Evolutionary conservation across 2,329 filamentous ascomycete species (phyloP), one percentile per base, ranked within the genome.

Genomic region (Penicillium sp.): DNA sequence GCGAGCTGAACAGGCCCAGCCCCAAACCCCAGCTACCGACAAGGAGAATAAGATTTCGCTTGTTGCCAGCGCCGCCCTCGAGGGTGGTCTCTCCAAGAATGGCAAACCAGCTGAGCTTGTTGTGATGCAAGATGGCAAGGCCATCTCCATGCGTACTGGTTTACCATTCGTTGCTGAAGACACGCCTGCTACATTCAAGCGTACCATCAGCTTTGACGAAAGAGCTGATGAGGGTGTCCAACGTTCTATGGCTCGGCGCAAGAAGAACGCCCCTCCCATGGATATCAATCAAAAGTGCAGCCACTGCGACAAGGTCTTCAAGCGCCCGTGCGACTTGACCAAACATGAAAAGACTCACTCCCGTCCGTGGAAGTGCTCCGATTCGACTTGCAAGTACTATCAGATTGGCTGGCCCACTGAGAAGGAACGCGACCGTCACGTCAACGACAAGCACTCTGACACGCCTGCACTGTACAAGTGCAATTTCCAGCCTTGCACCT

Each of bases 281-380:
- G 89, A 96, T 74, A 86, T 93, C 49, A 87, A 90, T 48, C 89
- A 93, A 77, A 86, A 86, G 67, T 96, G 91, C 81, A 83, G 84
- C 61, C 85, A 92, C 71, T 98, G 93, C 78, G 87, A 86, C 75
- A 97, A 96, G 78, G 86, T 93, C 75, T 98, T 98, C 80, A 96
- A 95, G 77, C 88, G 95, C 60, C 91, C 91, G n/a, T 98, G 95
- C 76, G 95, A 99, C 74, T 81, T 98, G 57, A 97, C 92, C 64
- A 98, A 98, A 82, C 95, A 99, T 77, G 90, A 96, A 79, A 99
- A 98, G 82, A 98, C 93, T 0, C 95, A 99, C 75, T 92, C 91
- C 55, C 90, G 95, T 35, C 95, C 93, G 10, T 97, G 90, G 90
- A 99, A 99, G 80, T 99, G 95, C 76, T 84, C 87, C 7, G 81